Evolutionary conservation across 2,329 filamentous ascomycete genomes (phyloP), one percentile per base, ranked within the genome.

Genomic region (Alternaria gansuensis): DNA sequence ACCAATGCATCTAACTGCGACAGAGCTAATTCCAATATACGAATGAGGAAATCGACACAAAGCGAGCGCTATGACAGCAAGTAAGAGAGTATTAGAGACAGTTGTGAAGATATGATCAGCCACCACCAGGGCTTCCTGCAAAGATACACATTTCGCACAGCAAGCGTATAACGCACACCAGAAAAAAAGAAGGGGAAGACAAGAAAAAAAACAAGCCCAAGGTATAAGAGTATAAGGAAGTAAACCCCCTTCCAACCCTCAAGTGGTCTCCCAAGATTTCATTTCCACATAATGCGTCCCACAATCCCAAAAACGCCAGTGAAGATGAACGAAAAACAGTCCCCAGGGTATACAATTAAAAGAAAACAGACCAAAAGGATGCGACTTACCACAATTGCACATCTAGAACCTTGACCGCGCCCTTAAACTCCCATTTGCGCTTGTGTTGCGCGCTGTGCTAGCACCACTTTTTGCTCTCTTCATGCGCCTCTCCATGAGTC

Each of bases 401-500:
- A 36, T 36, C 55, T 40, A 57, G 13, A 44, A 52, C 34, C 40
- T 54, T 34, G 46, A 31, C 10, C 49, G 54, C 43, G 36, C 46
- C 23, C 46, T 50, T 39, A 63, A 51, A 29, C 48, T 61, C 5
- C 58, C 60, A 24, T 61, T 63, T 36, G 53, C 50, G 34, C 60
- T 62, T 6, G 45, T 54, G 37, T 54, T 60, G 10, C 58, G 55
- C 11, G 31, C 51, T 13, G 51, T 55, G 39, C 60, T 63, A 46
- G 51, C 60, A n/a, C 44, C 60, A 26, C 58, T 60, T 5, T 59
- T 59, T 11, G 58, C 57, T 21, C 60, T 29, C 60, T 68, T 75
- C 62, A 69, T 70, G 61, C 82, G 81, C 60, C 79, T 81, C 49
- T 81, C 77, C 64, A 96, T 82, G 89, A 92, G 93, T 71, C 91